Percentiles rank a stretch among this genome's conserved stretches.
Conservation (phyloP, 2,329 filamentous ascomycete genomes). For the Capronia americana region DNA sequence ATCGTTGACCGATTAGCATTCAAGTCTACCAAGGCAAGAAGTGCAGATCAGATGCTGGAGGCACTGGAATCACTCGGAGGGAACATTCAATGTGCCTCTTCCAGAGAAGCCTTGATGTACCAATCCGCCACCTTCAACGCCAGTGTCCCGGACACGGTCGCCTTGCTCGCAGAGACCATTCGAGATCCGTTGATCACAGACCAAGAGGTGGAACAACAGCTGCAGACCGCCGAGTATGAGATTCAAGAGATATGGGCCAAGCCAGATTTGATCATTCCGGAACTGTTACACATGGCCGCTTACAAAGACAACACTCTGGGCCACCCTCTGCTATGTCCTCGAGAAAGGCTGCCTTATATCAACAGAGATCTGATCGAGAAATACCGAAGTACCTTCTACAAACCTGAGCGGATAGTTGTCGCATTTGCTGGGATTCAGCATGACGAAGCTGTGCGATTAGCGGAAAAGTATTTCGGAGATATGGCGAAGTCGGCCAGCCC, state of each 20-base stretch:
- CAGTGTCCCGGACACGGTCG: constrained; percentile 81
- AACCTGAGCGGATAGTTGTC: constrained; percentile 88
- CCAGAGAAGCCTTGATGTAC: constrained; percentile 96
- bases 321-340: constrained; percentile 88
- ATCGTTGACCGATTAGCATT: constrained; percentile 96
- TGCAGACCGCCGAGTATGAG: constrained; percentile 92
- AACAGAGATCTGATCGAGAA: constrained; percentile 73
- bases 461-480: constrained; percentile 87
- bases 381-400: constrained; percentile 84
- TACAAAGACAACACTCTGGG: constrained; percentile 96
- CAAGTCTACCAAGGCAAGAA: constrained; percentile 77
- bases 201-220: constrained; percentile 82
- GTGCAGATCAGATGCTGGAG: constrained; percentile 85
- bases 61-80: constrained; percentile 86
- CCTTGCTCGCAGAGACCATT: constrained; percentile 89
- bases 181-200: constrained; percentile 83
- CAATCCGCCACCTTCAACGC: constrained; percentile 97
- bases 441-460: constrained; percentile 75
- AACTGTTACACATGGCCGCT: constrained; percentile 92
- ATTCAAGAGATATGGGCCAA: constrained; percentile 98
- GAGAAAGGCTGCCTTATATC: constrained; percentile 79
- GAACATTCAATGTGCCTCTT: constrained; percentile 96
- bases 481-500: constrained; percentile 64
- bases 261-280: constrained; percentile 92
- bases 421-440: constrained; percentile 94